Evolutionary conservation across 2,329 filamentous ascomycete genomes (phyloP).

Genomic region (Ramichloridium luteum): DNA sequence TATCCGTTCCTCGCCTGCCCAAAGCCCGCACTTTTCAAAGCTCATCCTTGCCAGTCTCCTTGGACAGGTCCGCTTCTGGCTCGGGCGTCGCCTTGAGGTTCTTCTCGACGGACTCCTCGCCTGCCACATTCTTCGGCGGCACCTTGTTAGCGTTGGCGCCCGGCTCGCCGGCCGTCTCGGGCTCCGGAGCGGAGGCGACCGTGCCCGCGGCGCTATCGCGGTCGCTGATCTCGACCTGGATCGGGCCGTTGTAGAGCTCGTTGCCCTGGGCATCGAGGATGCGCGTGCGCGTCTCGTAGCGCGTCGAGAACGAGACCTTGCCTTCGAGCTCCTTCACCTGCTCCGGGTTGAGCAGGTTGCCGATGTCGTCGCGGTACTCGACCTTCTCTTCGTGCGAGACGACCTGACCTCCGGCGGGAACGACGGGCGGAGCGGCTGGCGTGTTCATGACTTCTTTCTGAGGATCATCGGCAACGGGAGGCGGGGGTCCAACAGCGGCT

Average conservation of each 20-base stretch:
- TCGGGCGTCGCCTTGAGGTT: slow-evolving; percentile 25
- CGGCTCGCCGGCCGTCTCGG: slow-evolving; percentile 38
- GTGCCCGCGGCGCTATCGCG: slow-evolving; percentile 29
- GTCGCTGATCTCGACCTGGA: slow-evolving; percentile 11
- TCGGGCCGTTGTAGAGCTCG: slow-evolving; percentile 47
- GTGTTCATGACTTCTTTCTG: slow-evolving; percentile 26
- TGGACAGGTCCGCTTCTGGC: slow-evolving; percentile 12
- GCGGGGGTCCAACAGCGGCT: slow-evolving; percentile 21
- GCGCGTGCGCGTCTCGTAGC: slow-evolving; percentile 87
- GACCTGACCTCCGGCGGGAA: slow-evolving; percentile 19
- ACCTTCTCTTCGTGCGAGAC: slow-evolving; percentile 58
- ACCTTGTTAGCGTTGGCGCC: slow-evolving; percentile 9
- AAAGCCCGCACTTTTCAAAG: slow-evolving; percentile 12
- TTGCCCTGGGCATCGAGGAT: slow-evolving; percentile 70
- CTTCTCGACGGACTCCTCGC: slow-evolving; percentile 26
- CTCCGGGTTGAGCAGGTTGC: slow-evolving; percentile 73
- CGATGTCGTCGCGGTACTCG: slow-evolving; percentile 90
- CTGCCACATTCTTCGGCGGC: slow-evolving; percentile 16
- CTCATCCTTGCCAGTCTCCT: slow-evolving; percentile 17
- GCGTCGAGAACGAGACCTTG: slow-evolving; percentile 90
- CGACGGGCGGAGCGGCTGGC: slow-evolving; percentile 15
- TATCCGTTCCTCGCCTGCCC: neutral
- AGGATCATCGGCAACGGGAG: slow-evolving; percentile 26
- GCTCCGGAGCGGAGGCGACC: slow-evolving; percentile 45
- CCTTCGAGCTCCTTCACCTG: slow-evolving; percentile 76